Evolutionary conservation across 2,329 filamentous ascomycete species (phyloP).

Genomic region (Harringtonia lauricola): DNA sequence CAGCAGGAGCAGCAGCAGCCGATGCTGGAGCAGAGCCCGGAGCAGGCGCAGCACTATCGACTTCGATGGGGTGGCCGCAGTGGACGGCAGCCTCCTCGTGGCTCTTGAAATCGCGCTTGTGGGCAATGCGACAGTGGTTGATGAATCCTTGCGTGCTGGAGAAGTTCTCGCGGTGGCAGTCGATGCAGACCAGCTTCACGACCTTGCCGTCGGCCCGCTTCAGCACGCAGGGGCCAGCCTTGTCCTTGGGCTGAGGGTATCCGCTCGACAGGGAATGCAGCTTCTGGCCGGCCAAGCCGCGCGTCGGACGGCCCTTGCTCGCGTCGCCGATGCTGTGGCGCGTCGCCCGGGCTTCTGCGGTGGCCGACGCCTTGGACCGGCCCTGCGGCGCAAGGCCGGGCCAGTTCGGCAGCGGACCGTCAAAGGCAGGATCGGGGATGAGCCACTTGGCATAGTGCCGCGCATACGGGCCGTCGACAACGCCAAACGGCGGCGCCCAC

Average conservation of each 20-base stretch:
- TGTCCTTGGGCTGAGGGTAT: slow-evolving; percentile 66
- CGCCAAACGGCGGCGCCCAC: slow-evolving; percentile 81
- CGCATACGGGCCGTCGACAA: slow-evolving; percentile 84
- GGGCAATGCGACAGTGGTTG: slow-evolving; percentile 95
- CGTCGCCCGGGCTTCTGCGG: slow-evolving; percentile 63
- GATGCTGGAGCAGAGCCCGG: neutral
- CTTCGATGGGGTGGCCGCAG: slow-evolving; percentile 73
- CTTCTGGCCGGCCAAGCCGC: slow-evolving; percentile 45
- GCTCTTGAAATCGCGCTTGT: slow-evolving; percentile 86
- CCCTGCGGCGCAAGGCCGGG: slow-evolving; percentile 27
- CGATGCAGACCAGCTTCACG: slow-evolving; percentile 82
- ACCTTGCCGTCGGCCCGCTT: slow-evolving; percentile 76
- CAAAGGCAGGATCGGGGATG: slow-evolving; percentile 77
- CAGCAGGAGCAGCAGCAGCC: slow-evolving; percentile 1
- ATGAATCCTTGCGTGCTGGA: slow-evolving; percentile 98
- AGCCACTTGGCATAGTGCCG: slow-evolving; percentile 95
- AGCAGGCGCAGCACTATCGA: slow-evolving; percentile 42
- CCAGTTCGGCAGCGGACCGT: slow-evolving; percentile 47
- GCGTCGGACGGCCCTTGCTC: slow-evolving; percentile 39
- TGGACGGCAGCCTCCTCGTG: slow-evolving; percentile 88
- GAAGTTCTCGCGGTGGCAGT: slow-evolving; percentile 85
- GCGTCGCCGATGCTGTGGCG: slow-evolving; percentile 60
- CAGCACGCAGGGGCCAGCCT: slow-evolving; percentile 71
- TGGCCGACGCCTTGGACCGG: slow-evolving; percentile 30
- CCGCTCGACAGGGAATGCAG: slow-evolving; percentile 60